Evolutionary conservation across 106 monocot species (phyloP), one percentile per base, ranked within the genome.

Genomic region (Chionographis japonica): DNA sequence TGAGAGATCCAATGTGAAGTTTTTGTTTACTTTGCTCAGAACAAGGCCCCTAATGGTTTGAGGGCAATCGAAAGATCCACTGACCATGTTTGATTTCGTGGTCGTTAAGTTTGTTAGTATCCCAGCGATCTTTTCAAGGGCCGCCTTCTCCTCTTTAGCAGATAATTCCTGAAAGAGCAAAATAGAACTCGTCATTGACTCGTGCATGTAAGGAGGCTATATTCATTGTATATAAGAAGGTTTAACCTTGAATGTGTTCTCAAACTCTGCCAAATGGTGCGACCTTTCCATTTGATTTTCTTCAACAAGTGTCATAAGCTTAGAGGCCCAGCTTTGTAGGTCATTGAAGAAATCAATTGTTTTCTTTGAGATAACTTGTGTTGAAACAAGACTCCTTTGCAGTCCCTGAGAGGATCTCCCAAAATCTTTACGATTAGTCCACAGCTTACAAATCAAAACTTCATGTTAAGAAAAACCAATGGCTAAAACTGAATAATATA

Each of bases 281-380:
- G 63, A 77, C 41, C 35, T 81, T 50, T 79, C 71, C 5, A 46
- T 53, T 20, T 81, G 75, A 73, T 65, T 79, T 62, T 81, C 74
- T 68, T 84, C 84, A 53, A 82, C 6, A 60, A 60, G 8, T 62
- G 37, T 19, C 17, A 66, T 40, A 13, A 85, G 63, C 61, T 60
- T 79, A 51, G 75, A 77, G 15, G 61, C 77, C 51, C 55, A 71
- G 11, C 9, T 59, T 13, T 67, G 61, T 6, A 88, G 42, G 56
- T 88, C 77, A 70, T 75, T 50, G 14, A 85, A 91, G 69, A 85
- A 87, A 71, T 82, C 77, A 40, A 81, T 17, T 40, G 84, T 78
- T 56, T 64, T 63, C 69, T 68, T 76, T 39, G 86, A 86, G 17
- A 91, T 84, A 37, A 50, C 70, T 69, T 73, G 78, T 74, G 84